These are phyloP conservation scores for Hirschfeldia incana DNA, from an alignment of 345 rosid species.

Conservation along the genomic window DNA sequence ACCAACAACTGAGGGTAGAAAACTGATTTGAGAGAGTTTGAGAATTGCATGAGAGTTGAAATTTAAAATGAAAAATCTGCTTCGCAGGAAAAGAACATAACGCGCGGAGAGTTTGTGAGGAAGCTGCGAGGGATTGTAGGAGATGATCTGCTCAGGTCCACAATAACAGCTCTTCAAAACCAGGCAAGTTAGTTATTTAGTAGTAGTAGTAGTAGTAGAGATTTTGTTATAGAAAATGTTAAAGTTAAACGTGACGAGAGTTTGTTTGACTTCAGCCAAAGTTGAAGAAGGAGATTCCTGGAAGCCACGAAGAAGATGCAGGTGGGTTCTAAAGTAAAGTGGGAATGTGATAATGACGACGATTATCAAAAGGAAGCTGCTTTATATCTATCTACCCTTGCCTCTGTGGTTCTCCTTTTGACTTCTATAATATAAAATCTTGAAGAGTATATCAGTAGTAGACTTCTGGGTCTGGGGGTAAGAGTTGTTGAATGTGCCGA, in stretches of 20 bases:
- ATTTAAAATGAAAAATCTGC: neutral
- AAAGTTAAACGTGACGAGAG: neutral
- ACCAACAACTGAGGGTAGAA: constrained; percentile 63
- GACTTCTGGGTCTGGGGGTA: constrained; percentile 8
- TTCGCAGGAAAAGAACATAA: constrained; percentile 61
- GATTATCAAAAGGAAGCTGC: constrained; percentile 39
- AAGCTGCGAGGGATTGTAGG: constrained; percentile 70
- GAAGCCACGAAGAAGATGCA: constrained; percentile 26
- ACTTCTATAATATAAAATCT: neutral
- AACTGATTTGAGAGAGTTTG: constrained; percentile 2
- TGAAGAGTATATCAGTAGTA: constrained; percentile 7
- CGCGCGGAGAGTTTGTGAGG: constrained; percentile 68
- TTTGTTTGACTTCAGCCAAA: constrained; percentile 27
- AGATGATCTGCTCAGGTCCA: constrained; percentile 67
- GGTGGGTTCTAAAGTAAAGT: constrained; percentile 15
- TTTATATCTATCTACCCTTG: constrained; percentile 27
- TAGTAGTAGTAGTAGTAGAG: neutral
- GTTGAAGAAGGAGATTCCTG: constrained; percentile 27
- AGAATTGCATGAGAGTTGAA: neutral
- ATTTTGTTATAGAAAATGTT: neutral
- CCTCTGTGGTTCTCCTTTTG: constrained; percentile 36
- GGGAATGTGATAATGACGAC: constrained; percentile 26
- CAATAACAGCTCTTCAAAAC: constrained; percentile 69
- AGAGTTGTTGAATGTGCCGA: constrained; percentile 41
- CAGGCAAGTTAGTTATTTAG: constrained; percentile 25